Percentiles rank a stretch among this genome's conserved stretches.
phyloP scores from a whole-genome alignment of 768 basidiomycete genomes.

The Leccinum uliginosum region DNA sequence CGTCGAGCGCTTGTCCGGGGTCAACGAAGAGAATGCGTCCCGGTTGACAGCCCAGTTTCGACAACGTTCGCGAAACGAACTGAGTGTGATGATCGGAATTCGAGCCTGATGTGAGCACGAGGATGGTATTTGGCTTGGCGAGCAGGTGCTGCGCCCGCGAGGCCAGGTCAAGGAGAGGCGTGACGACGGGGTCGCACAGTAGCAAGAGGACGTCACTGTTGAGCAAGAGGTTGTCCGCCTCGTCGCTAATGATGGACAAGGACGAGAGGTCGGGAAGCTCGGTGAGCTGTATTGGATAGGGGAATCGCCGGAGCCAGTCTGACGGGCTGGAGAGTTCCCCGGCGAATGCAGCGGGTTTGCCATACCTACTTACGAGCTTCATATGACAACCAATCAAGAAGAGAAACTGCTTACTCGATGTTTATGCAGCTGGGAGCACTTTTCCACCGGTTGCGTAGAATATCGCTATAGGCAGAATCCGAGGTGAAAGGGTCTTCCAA shows the following conservation, averaged over 20 bases:
- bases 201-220: constrained; percentile 62
- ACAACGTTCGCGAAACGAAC: constrained; percentile 19
- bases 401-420: constrained; percentile 22
- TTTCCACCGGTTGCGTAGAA: constrained; percentile 49
- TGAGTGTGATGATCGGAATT: constrained; percentile 10
- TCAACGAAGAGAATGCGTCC: constrained; percentile 46
- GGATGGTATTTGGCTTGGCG: constrained; percentile 39
- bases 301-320: constrained; percentile 54
- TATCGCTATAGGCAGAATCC: constrained; percentile 39
- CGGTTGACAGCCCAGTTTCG: constrained; percentile 23
- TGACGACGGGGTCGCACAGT: constrained; percentile 57
- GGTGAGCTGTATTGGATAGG: constrained; percentile 44
- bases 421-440: constrained; percentile 22
- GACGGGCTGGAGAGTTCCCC: constrained; percentile 41
- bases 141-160: constrained; percentile 24
- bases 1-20: constrained; percentile 53
- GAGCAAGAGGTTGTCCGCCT: constrained; percentile 18
- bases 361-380: constrained; percentile 15
- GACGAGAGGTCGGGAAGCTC: constrained; percentile 32
- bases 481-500: constrained; percentile 67
- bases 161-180: constrained; percentile 39
- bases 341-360: constrained; percentile 16
- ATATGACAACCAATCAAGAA: neutral
- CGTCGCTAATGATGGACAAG: constrained; percentile 12
- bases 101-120: constrained; percentile 37